phyloP scores from a whole-genome alignment of 1,284 basidiomycete genomes.

The Apiotrichum laibachii region DNA sequence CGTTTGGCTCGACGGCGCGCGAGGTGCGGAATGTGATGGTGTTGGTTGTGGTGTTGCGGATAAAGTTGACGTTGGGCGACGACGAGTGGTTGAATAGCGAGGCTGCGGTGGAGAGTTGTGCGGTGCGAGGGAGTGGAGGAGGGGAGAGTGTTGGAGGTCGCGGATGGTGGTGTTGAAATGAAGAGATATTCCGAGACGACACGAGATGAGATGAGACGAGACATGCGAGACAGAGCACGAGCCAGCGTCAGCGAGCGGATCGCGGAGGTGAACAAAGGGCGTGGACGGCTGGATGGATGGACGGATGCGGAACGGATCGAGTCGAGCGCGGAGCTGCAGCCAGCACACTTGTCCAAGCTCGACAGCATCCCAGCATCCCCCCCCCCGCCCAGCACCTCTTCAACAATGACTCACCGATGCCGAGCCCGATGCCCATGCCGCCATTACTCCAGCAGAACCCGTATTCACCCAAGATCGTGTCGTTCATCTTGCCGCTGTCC shows the following conservation, averaged over 20 bases:
- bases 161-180: too few relatives aligned
- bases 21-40: constrained; percentile 43
- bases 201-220: too few relatives aligned
- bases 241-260: too few relatives aligned
- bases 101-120: constrained; percentile 30
- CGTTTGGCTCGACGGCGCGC: constrained; percentile 30
- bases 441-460: constrained; percentile 77
- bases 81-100: constrained; percentile 53
- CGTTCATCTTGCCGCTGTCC: constrained; percentile 57
- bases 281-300: too few relatives aligned
- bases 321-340: too few relatives aligned
- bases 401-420: constrained; percentile 62
- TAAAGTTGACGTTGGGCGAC: constrained; percentile 49
- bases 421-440: constrained; percentile 80
- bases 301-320: too few relatives aligned
- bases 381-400: background rate
- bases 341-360: background rate
- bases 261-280: too few relatives aligned
- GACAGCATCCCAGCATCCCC: background rate
- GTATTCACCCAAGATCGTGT: constrained; percentile 77
- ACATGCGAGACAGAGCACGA: too few relatives aligned
- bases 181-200: too few relatives aligned
- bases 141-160: too few relatives aligned
- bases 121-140: background rate
- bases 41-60: constrained; percentile 28